phyloP scores from a whole-genome alignment of 257 asterid genomes.

The Gentiana macrophylla region DNA sequence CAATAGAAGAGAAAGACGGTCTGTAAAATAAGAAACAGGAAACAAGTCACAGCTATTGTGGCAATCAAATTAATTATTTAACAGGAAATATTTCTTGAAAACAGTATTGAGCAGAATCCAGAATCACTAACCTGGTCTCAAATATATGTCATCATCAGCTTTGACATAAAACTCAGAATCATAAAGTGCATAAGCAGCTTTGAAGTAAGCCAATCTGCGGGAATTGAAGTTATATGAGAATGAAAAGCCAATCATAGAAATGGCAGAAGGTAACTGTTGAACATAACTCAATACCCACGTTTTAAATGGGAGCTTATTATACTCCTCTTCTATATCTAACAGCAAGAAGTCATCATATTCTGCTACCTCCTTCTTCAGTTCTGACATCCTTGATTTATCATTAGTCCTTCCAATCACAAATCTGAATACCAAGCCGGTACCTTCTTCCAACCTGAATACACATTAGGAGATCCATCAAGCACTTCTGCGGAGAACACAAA shows the following conservation, averaged over 20 bases:
- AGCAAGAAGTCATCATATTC: conserved; percentile 87
- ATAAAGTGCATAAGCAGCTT: conserved; percentile 92
- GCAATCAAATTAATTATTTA: conserved; percentile 11
- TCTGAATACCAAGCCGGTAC: conserved; percentile 92
- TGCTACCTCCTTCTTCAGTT: conserved; percentile 65
- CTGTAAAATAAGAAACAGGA: conserved; percentile 23
- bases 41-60: not conserved
- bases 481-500: not conserved
- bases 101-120: conserved; percentile 5
- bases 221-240: conserved; percentile 19
- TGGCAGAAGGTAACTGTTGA: not conserved
- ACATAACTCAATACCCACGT: conserved; percentile 58
- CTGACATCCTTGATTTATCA: conserved; percentile 73
- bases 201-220: conserved; percentile 85
- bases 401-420: conserved; percentile 79
- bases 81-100: conserved; percentile 2
- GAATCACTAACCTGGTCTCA: conserved; percentile 66
- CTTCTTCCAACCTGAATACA: conserved; percentile 83
- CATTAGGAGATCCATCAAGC: conserved; percentile 18
- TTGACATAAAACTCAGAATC: conserved; percentile 92
- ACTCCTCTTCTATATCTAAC: conserved; percentile 94
- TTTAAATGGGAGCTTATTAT: conserved; percentile 97
- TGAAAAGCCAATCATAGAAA: not conserved
- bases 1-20: conserved; percentile 86
- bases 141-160: conserved; percentile 95